These are phyloP conservation scores for Pythium scleroteichum DNA, from an alignment of 352 stramenopile genomes.

Conservation along the genomic window DNA sequence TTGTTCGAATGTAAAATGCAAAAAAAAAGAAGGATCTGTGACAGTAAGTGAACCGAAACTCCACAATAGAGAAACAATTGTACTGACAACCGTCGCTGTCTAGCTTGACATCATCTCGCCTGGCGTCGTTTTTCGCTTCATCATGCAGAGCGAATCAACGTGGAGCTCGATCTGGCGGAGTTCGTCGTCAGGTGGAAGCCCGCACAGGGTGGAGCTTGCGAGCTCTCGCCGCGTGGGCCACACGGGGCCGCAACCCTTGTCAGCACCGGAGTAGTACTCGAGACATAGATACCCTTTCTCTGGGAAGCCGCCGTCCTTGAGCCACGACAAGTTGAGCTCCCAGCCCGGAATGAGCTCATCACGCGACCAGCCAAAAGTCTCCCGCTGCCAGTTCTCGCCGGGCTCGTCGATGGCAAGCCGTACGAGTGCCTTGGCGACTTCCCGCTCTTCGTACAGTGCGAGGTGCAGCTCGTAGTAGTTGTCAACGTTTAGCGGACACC, in stretches of 20 bases:
- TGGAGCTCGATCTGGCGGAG: constrained; percentile 48
- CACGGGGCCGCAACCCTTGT: constrained; percentile 70
- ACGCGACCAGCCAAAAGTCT: constrained; percentile 77
- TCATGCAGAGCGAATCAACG: constrained; percentile 60
- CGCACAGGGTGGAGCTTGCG: constrained; percentile 48
- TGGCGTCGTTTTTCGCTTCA: constrained; percentile 19
- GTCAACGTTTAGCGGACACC: constrained; percentile 63
- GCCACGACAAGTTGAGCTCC: constrained; percentile 81
- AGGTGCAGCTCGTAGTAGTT: constrained; percentile 81
- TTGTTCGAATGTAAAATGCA: constrained; percentile 39
- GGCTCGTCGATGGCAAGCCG: constrained; percentile 79
- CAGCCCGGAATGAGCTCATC: constrained; percentile 79
- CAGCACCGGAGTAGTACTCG: constrained; percentile 77
- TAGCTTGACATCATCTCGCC: too few species aligned
- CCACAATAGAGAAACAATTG: not conserved
- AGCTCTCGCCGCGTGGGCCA: constrained; percentile 66
- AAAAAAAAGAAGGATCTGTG: not conserved
- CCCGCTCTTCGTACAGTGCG: constrained; percentile 67
- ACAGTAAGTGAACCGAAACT: not conserved
- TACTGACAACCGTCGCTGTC: not conserved
- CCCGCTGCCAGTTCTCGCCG: constrained; percentile 77
- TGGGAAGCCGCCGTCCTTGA: constrained; percentile 75
- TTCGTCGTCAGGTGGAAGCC: constrained; percentile 42
- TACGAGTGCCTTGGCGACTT: constrained; percentile 72
- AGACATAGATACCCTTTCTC: constrained; percentile 76